phyloP scores from a whole-genome alignment of 192 early-diverging fungal genomes.

The Powellomyces hirtus region DNA sequence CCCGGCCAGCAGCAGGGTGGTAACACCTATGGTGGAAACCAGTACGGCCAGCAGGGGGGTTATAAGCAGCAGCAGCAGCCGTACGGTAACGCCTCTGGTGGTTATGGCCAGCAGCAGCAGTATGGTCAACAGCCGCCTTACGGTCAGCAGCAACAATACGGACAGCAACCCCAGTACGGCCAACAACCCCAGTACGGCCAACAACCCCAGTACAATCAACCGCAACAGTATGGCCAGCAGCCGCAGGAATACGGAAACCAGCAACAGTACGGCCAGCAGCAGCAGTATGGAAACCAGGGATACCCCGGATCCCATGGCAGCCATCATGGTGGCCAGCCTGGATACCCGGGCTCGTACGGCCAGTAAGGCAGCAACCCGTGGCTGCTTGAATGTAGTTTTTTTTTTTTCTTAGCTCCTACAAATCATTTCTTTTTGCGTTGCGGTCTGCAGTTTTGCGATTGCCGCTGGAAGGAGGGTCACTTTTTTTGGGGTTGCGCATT shows the following conservation, averaged over 20 bases:
- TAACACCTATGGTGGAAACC: background rate
- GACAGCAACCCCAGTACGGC: background rate
- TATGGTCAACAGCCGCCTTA: background rate
- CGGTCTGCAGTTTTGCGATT: no score
- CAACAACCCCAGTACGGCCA: background rate
- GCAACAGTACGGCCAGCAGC: background rate
- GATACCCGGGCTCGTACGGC: background rate
- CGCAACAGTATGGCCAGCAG: background rate
- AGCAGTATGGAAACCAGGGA: background rate
- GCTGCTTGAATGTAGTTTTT: no score
- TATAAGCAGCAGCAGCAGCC: background rate
- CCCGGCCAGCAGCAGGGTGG: background rate
- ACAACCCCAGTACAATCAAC: background rate
- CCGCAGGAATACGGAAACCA: background rate
- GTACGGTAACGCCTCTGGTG: conserved; percentile 1
- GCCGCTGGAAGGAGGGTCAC: no score
- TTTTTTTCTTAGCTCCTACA: no score
- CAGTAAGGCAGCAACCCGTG: no score
- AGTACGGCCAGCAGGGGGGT: background rate
- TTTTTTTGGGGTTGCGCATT: no score
- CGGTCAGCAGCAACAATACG: background rate
- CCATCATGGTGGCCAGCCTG: background rate
- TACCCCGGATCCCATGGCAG: background rate
- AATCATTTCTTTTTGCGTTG: no score
- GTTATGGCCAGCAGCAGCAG: background rate